Conservation (phyloP, 306 rosid species). For the Abrus pulchellus region DNA sequence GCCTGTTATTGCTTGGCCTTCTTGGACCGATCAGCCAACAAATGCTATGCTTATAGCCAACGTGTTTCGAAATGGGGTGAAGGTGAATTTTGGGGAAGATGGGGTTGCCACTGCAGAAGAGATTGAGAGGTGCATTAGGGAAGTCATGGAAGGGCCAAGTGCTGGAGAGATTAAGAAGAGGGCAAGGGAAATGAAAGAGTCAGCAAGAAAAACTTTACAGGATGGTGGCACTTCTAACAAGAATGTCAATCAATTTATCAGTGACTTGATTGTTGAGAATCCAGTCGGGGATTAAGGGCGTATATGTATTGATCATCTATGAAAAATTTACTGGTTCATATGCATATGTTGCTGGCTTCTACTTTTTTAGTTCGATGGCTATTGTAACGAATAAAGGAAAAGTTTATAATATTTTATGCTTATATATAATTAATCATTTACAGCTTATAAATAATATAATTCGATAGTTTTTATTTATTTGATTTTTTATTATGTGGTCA, state of each 20-base stretch:
- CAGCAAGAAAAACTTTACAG: constrained; percentile 46
- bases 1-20: constrained; percentile 65
- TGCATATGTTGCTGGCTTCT: too few species aligned
- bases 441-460: too few species aligned
- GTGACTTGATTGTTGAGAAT: constrained; percentile 33
- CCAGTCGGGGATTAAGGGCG: neutral
- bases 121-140: constrained; percentile 61
- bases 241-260: constrained; percentile 52
- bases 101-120: constrained; percentile 51
- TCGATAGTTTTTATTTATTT: too few species aligned
- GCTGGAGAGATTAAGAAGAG: constrained; percentile 51
- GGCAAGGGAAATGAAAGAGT: constrained; percentile 55
- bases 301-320: too few species aligned
- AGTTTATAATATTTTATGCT: too few species aligned
- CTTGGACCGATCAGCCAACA: constrained; percentile 69
- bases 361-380: too few species aligned
- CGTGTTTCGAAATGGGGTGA: constrained; percentile 60
- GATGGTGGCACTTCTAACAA: constrained; percentile 62
- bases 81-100: constrained; percentile 43
- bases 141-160: constrained; percentile 56
- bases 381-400: too few species aligned
- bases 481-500: too few species aligned
- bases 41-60: constrained; percentile 59
- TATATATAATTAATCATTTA: too few species aligned
- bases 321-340: too few species aligned